phyloP scores from a whole-genome alignment of 768 basidiomycete species.

The Chalciporus pseudorubinellus region DNA sequence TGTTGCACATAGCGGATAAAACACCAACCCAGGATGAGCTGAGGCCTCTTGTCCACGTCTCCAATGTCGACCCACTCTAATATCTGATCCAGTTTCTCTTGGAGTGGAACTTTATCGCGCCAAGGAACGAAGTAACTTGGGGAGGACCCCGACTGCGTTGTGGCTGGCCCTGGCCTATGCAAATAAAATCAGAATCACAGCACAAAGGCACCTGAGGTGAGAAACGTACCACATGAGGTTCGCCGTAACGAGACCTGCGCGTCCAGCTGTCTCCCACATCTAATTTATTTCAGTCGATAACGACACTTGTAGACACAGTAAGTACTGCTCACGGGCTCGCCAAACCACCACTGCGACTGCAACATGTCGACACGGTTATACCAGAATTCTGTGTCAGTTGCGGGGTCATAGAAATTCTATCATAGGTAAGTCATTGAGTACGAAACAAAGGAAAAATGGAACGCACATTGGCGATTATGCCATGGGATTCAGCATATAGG shows the following conservation, averaged over 20 bases:
- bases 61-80: constrained; percentile 82
- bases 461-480: constrained; percentile 83
- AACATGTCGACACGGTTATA: constrained; percentile 65
- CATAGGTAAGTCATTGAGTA: background rate
- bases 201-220: background rate
- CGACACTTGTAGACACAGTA: background rate
- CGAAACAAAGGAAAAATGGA: background rate
- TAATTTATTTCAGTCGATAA: constrained; percentile 28
- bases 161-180: constrained; percentile 78
- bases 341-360: constrained; percentile 80
- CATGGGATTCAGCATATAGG: constrained; percentile 84
- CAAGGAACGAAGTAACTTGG: constrained; percentile 81
- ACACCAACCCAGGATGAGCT: constrained; percentile 66
- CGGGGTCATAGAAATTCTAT: constrained; percentile 88
- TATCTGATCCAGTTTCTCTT: constrained; percentile 74
- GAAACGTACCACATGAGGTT: constrained; percentile 86
- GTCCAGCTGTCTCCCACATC: constrained; percentile 90
- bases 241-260: constrained; percentile 70
- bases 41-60: constrained; percentile 59
- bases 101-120: constrained; percentile 55
- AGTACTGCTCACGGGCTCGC: constrained; percentile 73
- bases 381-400: constrained; percentile 57
- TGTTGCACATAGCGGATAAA: background rate
- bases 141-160: constrained; percentile 58
- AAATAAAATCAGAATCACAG: background rate